Base-by-base conservation (phyloP, 805 yeast genomes). In the Spencermartinsiella europaea region DNA sequence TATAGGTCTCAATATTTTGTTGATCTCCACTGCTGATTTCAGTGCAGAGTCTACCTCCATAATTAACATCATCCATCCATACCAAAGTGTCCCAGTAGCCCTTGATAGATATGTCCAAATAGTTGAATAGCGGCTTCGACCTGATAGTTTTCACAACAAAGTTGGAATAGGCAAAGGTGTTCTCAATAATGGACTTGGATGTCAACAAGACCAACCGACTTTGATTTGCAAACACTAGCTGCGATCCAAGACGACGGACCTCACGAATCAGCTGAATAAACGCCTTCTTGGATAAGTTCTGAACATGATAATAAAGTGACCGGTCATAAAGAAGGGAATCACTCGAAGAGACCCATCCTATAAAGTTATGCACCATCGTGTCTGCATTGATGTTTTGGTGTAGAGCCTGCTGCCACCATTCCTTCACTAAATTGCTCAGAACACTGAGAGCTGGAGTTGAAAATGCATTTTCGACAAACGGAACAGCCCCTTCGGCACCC, bases 51-150 rank as follows among this genome's bases (percentile, higher is more conserved):
- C 76, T 63, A 4, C 99, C 99, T 37, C 95, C 85, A 64, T 74
- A 89, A 60, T 93, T 93, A 57, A 77, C 79, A 55, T 83, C 81
- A 62, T 93, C 96, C 95, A 91, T 85, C 98, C 97, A 95, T 1
- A 93, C 68, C 52, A 93, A 68, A n/a, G 83, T 59, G 62, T 93
- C 97, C 99, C 99, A 93, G 60, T 86, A 89, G 57, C 79, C 80
- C 10, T 71, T 74, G 36, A 91, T 82, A 17, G 70, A 67, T 53
- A 93, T 66, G 55, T 90, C 97, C 54, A 93, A 68, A 62, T 80
- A 89, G 54, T 83, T 80, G 68, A 93, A 93, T 53, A 89, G 65
- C 0, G 95, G 91, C 55, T 81, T 85, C 0, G 88, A 73, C 57
- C 96, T 72, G 2, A 87, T 79, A 1, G 95, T 80, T 53, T 84